These are phyloP conservation scores for Podospora conica DNA, from an alignment of 495 filamentous ascomycete species.

Conservation along the genomic window DNA sequence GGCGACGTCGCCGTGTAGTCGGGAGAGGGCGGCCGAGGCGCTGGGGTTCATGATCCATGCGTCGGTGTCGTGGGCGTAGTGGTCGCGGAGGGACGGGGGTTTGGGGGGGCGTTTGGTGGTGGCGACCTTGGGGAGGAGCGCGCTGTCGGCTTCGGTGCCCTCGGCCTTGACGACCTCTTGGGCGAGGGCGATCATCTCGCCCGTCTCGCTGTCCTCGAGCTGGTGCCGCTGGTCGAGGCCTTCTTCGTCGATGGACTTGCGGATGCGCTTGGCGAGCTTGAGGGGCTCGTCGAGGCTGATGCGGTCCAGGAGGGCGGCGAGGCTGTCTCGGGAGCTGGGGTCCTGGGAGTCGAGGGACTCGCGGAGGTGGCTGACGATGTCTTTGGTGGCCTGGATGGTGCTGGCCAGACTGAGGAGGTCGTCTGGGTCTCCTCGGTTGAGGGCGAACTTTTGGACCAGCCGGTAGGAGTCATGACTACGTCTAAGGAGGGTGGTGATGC, in stretches of 20 bases:
- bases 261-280: slow-evolving; percentile 62
- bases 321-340: slow-evolving; percentile 25
- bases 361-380: slow-evolving; percentile 47
- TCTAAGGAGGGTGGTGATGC: slow-evolving; percentile 60
- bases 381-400: slow-evolving; percentile 71
- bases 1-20: slow-evolving; percentile 61
- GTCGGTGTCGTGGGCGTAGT: slow-evolving; percentile 52
- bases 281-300: slow-evolving; percentile 64
- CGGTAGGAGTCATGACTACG: slow-evolving; percentile 80
- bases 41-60: slow-evolving; percentile 81
- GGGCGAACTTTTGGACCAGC: slow-evolving; percentile 84
- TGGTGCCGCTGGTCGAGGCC: slow-evolving; percentile 73
- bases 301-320: slow-evolving; percentile 51
- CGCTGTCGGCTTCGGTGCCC: slow-evolving; percentile 39
- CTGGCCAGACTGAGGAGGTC: slow-evolving; percentile 77
- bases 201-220: slow-evolving; percentile 63
- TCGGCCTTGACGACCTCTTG: slow-evolving; percentile 59
- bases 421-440: slow-evolving; percentile 90
- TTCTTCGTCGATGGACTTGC: slow-evolving; percentile 85
- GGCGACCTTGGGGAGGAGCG: slow-evolving; percentile 36
- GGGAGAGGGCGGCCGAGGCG: slow-evolving; percentile 59
- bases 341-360: slow-evolving; percentile 13
- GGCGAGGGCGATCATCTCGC: slow-evolving; percentile 60
- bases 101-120: slow-evolving; percentile 22
- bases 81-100: slow-evolving; percentile 35